These are phyloP conservation scores for Adansonia digitata DNA, from an alignment of 345 rosid genomes.

Conservation along the genomic window DNA sequence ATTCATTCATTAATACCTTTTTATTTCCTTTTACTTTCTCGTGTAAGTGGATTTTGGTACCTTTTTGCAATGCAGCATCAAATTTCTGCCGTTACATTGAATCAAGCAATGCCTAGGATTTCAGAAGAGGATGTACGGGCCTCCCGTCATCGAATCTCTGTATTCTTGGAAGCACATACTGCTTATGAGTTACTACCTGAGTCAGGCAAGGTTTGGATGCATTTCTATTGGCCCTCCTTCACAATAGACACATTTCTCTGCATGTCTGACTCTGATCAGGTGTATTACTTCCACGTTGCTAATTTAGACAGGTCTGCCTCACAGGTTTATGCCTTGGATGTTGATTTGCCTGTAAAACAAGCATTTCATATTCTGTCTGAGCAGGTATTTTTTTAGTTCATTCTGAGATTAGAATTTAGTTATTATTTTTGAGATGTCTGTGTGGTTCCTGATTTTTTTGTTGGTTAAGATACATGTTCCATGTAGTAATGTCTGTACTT, in stretches of 20 bases:
- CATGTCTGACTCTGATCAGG: background rate
- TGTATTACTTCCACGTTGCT: conserved; percentile 14
- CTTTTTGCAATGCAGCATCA: conserved; percentile 31
- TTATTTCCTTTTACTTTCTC: background rate
- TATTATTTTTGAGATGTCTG: background rate
- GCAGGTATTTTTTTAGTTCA: conserved; percentile 39
- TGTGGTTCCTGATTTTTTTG: background rate
- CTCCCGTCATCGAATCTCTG: conserved; percentile 43
- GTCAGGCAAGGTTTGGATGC: conserved; percentile 79
- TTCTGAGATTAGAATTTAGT: background rate
- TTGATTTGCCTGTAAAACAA: conserved; percentile 54
- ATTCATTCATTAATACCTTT: background rate
- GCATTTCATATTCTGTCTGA: conserved; percentile 53
- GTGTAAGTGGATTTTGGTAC: background rate
- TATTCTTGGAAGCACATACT: conserved; percentile 50
- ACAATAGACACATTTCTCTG: background rate
- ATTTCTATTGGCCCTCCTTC: conserved; percentile 13
- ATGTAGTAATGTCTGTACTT: background rate
- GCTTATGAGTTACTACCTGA: conserved; percentile 70
- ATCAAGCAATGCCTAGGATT: conserved; percentile 29
- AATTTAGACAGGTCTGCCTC: conserved; percentile 20
- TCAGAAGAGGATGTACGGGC: conserved; percentile 38
- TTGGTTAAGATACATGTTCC: background rate
- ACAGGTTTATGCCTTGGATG: conserved; percentile 53
- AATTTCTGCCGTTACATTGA: conserved; percentile 30